Evolutionary conservation across 2,329 filamentous ascomycete genomes (phyloP), one percentile per base, ranked within the genome.

Genomic region (Hawksworthiomyces lignivorus): DNA sequence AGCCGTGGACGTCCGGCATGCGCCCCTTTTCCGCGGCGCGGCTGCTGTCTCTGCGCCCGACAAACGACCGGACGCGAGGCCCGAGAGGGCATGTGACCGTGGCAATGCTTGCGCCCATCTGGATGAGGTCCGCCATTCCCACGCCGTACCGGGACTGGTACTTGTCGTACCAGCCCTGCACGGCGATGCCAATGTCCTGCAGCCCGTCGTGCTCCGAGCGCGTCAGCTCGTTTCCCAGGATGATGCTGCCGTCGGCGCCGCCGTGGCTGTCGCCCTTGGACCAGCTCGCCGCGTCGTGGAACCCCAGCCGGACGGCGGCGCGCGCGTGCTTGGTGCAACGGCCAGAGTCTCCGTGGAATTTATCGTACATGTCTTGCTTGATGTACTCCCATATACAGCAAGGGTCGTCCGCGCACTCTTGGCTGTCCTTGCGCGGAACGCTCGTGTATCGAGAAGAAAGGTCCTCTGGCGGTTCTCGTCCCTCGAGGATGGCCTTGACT

Each of bases 51-150:
- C 54, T 58, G 39, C 72, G 62, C 28, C 72, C 71, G 11, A 70
- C 62, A 41, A 67, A 69, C 19, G 64, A 64, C n/a, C 60, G 53
- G 27, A 75, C 65, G 11, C 62, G 60, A 4, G 70, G 72, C 1
- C 72, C 71, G 12, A 65, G 63, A 1, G 71, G 71, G 41, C 72
- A 76, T 3, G 64, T 60, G 1, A 69, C 62, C 8, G 68, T 67
- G 5, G 65, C 70, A 24, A 68, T 56, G 39, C 57, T 62, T 56
- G 58, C 62, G 5, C 65, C 69, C 35, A 72, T 66, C 50, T 73
- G 68, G 21, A 72, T 67, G 18, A 76, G 57, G 53, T 77, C 72
- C 15, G 72, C 72, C 47, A 70, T 69, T n/a, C 62, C 58, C 15
- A 73, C 62, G 15, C 52, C 54, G 45, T 60, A 57, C 5, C 45